Evolutionary conservation across 2,329 filamentous ascomycete genomes (phyloP).

Genomic region (Setomelanomma holmii): DNA sequence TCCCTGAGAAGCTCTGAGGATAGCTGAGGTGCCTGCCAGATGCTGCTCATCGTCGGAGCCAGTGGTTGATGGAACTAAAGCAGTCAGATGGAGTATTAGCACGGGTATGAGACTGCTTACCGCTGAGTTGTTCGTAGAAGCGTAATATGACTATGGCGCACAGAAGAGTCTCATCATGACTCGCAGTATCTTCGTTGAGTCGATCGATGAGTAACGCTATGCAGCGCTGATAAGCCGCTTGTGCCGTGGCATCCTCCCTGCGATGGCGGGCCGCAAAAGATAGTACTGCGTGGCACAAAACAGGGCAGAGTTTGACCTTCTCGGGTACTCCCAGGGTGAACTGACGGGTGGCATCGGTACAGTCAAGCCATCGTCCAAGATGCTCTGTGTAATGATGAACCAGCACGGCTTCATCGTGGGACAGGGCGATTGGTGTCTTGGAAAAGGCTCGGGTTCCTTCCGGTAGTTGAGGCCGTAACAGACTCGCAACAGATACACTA

Average conservation of each 20-base stretch:
- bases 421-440: slow-evolving; percentile 18
- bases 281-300: slow-evolving; percentile 38
- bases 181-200: slow-evolving; percentile 30
- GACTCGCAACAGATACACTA: slow-evolving; percentile 17
- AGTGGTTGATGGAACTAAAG: slow-evolving; percentile 30
- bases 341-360: slow-evolving; percentile 38
- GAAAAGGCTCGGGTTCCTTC: slow-evolving; percentile 9
- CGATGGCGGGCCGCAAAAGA: slow-evolving; percentile 39
- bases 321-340: slow-evolving; percentile 39
- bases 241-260: slow-evolving; percentile 25
- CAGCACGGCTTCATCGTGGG: slow-evolving; percentile 31
- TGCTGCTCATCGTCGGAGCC: slow-evolving; percentile 39
- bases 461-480: slow-evolving; percentile 11
- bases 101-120: slow-evolving; percentile 9
- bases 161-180: slow-evolving; percentile 37
- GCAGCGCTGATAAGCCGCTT: slow-evolving; percentile 36
- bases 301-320: slow-evolving; percentile 35
- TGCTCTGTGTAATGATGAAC: slow-evolving; percentile 40
- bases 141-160: slow-evolving; percentile 43
- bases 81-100: background rate
- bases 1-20: slow-evolving; percentile 37
- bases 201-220: slow-evolving; percentile 40
- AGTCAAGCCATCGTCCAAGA: slow-evolving; percentile 43
- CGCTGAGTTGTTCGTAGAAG: slow-evolving; percentile 42
- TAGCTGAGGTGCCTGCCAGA: slow-evolving; percentile 39